Evolutionary conservation across 345 rosid genomes (phyloP).

Genomic region (Eucalyptus tenuipes): DNA sequence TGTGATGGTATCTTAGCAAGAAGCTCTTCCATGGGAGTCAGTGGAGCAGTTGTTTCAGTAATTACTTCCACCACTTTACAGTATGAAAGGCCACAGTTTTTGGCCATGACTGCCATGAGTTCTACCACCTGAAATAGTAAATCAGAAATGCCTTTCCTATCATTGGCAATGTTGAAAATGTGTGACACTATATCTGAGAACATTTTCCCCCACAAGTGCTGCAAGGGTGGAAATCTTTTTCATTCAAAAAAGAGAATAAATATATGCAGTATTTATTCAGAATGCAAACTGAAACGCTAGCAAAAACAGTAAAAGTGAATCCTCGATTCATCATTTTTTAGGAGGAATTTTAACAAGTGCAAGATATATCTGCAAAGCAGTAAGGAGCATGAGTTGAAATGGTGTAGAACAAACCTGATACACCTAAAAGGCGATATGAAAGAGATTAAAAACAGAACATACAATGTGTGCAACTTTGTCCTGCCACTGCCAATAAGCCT

Average conservation of each 20-base stretch:
- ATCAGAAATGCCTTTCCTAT: neutral
- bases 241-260: neutral
- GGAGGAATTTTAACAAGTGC: neutral
- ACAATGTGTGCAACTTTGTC: neutral
- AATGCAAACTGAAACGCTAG: neutral
- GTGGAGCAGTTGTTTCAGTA: slow-evolving; percentile 86
- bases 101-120: slow-evolving; percentile 85
- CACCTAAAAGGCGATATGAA: neutral
- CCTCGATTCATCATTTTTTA: neutral
- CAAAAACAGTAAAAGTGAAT: neutral
- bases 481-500: neutral
- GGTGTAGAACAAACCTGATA: neutral
- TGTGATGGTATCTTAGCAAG: slow-evolving; percentile 68
- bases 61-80: slow-evolving; percentile 95
- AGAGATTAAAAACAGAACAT: neutral
- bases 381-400: neutral
- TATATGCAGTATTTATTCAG: neutral
- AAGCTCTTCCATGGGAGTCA: slow-evolving; percentile 70
- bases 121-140: slow-evolving; percentile 66
- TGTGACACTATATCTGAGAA: neutral
- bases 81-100: slow-evolving; percentile 57
- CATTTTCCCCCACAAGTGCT: neutral
- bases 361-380: neutral
- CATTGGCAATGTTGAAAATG: neutral
- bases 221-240: neutral